phyloP scores from a whole-genome alignment of 2,329 filamentous ascomycete species.

The Diaporthe destruens region DNA sequence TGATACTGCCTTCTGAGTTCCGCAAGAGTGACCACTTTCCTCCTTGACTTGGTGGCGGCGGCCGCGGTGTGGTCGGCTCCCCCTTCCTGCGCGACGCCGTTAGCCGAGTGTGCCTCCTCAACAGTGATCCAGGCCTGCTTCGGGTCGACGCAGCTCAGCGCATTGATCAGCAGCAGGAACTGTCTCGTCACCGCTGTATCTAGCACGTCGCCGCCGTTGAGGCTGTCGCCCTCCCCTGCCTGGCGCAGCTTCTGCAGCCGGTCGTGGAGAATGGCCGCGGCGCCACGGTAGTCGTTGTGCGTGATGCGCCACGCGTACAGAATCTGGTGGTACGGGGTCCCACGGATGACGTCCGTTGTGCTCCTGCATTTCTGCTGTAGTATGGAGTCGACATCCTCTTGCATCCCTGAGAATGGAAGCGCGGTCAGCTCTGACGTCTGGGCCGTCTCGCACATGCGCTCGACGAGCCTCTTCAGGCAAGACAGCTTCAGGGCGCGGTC shows the following conservation, averaged over 20 bases:
- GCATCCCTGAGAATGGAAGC: slow-evolving; percentile 83
- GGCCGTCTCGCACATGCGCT: slow-evolving; percentile 76
- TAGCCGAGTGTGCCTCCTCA: slow-evolving; percentile 55
- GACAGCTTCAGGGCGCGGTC: slow-evolving; percentile 79
- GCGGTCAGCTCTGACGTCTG: slow-evolving; percentile 76
- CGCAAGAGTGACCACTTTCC: slow-evolving; percentile 85
- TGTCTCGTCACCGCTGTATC: slow-evolving; percentile 78
- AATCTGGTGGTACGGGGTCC: slow-evolving; percentile 85
- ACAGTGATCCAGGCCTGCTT: slow-evolving; percentile 85
- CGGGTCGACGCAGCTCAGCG: slow-evolving; percentile 84
- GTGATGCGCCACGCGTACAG: slow-evolving; percentile 92
- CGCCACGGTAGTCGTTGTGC: slow-evolving; percentile 87
- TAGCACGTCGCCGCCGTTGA: slow-evolving; percentile 66
- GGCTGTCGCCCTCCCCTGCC: slow-evolving; percentile 69
- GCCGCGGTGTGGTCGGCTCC: slow-evolving; percentile 23
- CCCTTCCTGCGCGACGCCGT: slow-evolving; percentile 38
- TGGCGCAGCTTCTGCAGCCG: slow-evolving; percentile 72
- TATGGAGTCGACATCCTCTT: slow-evolving; percentile 82
- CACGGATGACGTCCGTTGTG: slow-evolving; percentile 73
- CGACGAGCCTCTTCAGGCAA: slow-evolving; percentile 77
- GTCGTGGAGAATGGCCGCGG: slow-evolving; percentile 72
- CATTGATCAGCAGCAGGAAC: slow-evolving; percentile 93
- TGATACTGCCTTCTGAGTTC: slow-evolving; percentile 92
- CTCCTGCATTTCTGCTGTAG: slow-evolving; percentile 79
- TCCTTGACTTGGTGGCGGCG: slow-evolving; percentile 58